A percentile compares a stretch with the other conserved stretches of the same genome.
phyloP scores from a whole-genome alignment of 768 basidiomycete genomes.

The Boletus subparvulus region DNA sequence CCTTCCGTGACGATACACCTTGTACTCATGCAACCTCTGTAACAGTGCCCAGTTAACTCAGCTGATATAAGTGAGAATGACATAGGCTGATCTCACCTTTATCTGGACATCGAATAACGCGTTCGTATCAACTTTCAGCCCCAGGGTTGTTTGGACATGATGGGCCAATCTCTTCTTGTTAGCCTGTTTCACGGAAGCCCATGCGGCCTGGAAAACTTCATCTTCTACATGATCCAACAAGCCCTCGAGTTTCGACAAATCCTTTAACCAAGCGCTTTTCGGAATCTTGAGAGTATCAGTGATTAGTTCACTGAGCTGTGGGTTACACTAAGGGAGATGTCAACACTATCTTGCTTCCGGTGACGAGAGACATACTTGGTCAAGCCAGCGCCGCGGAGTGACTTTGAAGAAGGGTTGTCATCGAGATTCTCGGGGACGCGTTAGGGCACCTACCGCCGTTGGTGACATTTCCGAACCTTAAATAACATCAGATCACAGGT shows the following conservation, averaged over 20 bases:
- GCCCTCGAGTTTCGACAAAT: constrained; percentile 75
- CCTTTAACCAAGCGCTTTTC: constrained; percentile 81
- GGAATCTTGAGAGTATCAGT: constrained; percentile 74
- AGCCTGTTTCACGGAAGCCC: constrained; percentile 81
- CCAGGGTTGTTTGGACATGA: constrained; percentile 68
- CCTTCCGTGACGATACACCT: constrained; percentile 41
- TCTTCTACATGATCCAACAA: constrained; percentile 73
- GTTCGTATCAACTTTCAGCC: constrained; percentile 66
- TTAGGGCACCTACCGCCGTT: constrained; percentile 71
- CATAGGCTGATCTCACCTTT: constrained; percentile 45
- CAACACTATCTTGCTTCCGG: not conserved
- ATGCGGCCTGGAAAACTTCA: constrained; percentile 70
- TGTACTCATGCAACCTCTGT: constrained; percentile 90
- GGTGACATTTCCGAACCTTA: constrained; percentile 83
- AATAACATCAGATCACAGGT: constrained; percentile 15
- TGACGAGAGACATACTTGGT: constrained; percentile 48
- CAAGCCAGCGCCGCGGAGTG: constrained; percentile 91
- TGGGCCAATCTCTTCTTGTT: constrained; percentile 90
- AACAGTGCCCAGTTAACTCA: constrained; percentile 4
- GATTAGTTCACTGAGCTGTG: constrained; percentile 80
- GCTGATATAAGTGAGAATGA: not conserved
- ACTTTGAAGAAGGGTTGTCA: constrained; percentile 40
- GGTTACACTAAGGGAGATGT: constrained; percentile 68
- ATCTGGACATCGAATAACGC: constrained; percentile 94
- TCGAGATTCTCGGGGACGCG: not conserved